Base-by-base conservation (phyloP, 2,329 filamentous ascomycete species). In the Alternaria rosae region DNA sequence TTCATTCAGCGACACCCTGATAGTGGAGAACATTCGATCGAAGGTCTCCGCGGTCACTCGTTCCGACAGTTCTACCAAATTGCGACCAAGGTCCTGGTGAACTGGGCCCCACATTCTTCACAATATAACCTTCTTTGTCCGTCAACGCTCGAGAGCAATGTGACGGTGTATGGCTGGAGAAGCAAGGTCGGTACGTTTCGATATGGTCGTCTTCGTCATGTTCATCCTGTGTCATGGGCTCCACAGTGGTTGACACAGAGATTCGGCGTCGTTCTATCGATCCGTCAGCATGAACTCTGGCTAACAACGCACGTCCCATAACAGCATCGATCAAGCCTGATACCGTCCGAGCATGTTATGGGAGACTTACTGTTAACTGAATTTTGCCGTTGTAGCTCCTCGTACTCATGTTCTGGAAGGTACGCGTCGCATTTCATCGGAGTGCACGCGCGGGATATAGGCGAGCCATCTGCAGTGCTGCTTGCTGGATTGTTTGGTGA, bases 381-480 rank as follows among this genome's bases (percentile, higher is more conserved):
- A 3, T 0, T 6, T 17, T 42, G 51, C 11, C 51, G 51, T 28
- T 42, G 23, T 6, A 42, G 25, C n/a, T 42, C 51, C 21, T 28
- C n/a, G 21, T 26, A 42, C 51, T 53, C 51, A 13, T 26, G 12
- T n/a, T 11, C 1, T n/a, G 35, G 51, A 53, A 53, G 51, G 12
- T 26, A 53, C n/a, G 32, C 10, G 32, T n/a, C 23, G 21, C 35
- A 53, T 15, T 12, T 25, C 7, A 7, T 6, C 5, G 21, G 35
- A 42, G 51, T 53, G 21, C 51, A 42, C 17, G 51, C 35, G 23
- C 51, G 51, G 17, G 23, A 41, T 20, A 23, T 13, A 21, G 51
- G 32, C 9, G 25, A 42, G 11, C 13, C 5, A 10, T 9, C n/a
- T 26, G 47, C 28, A 12, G 13, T 30, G 2, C 9, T 32, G 5